Base-by-base conservation (phyloP, 345 rosid species). In the Chamaenerion angustifolium region DNA sequence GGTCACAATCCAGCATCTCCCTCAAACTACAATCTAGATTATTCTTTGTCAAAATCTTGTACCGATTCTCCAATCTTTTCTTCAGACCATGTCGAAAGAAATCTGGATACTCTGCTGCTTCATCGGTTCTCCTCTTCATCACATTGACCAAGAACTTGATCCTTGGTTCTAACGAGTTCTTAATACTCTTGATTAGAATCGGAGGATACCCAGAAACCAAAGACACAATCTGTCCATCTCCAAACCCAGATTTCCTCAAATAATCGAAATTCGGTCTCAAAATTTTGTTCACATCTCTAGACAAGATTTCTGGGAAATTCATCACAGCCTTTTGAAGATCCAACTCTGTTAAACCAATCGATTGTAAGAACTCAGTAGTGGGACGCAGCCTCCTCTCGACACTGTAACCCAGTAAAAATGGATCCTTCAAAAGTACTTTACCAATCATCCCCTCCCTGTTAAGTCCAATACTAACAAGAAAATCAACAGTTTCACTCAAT, bases 401-500 rank as follows among this genome's bases (percentile, higher is more conserved):
- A 45, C 66, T 62, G 48, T 62, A 62, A 35, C 66, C 66, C 60
- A 62, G 35, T 15, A 62, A 55, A 13, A 62, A 62, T 0, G 66
- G 66, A 55, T 62, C 51, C 40, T 56, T 55, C 46, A 49, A 17
- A 40, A 62, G 48, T 4, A 55, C 50, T 45, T 62, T 62, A 40
- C 60, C 60, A 13, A 62, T 49, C 56, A 45, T 62, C 40, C 66
- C 66, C 45, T 60, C 64, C 40, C 31, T 55, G 6, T 58, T 40
- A 43, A 62, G 56, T 44, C 66, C 66, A 49, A 62, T 49, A 35
- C 45, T 16, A 18, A 50, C 48, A 11, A 62, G 50, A 62, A 62
- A 62, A 19, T 62, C 35, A 1, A 62, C 60, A 10, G 48, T 55
- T 11, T 62, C 66, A 2, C 40, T 42, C 40, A 62, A n/a, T 56